These are phyloP conservation scores for Dalechampia spathulata DNA, from an alignment of 441 rosid genomes.

Conservation along the genomic window DNA sequence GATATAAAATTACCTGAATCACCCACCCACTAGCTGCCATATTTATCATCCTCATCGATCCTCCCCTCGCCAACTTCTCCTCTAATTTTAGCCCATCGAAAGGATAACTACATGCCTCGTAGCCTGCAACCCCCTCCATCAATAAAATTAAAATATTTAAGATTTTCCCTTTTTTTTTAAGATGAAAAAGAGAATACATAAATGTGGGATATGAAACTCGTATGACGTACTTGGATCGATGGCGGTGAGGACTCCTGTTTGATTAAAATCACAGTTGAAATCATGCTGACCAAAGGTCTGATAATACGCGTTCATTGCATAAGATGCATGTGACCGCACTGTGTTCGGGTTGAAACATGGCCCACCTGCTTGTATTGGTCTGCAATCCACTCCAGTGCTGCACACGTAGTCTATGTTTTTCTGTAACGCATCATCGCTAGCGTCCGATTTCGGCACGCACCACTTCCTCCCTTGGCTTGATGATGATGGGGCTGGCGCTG, in stretches of 20 bases:
- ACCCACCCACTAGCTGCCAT: too few species aligned
- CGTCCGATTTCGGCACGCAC: slow-evolving; percentile 47
- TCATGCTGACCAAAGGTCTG: slow-evolving; percentile 40
- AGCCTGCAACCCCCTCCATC: slow-evolving; percentile 26
- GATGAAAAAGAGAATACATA: too few species aligned
- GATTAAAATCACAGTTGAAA: slow-evolving; percentile 43
- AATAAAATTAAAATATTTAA: too few species aligned
- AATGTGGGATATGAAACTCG: too few species aligned
- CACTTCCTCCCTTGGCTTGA: slow-evolving; percentile 24
- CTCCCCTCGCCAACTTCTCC: slow-evolving; percentile 18
- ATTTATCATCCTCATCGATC: slow-evolving; percentile 1
- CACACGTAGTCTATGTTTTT: slow-evolving; percentile 60
- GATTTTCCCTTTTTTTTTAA: too few species aligned
- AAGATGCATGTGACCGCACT: slow-evolving; percentile 52
- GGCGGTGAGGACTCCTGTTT: slow-evolving; percentile 39
- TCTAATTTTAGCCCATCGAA: slow-evolving; percentile 16
- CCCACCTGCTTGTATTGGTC: slow-evolving; percentile 46
- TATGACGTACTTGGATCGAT: slow-evolving; percentile 40
- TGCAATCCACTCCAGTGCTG: slow-evolving; percentile 41
- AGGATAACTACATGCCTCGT: slow-evolving; percentile 34
- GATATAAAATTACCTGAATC: too few species aligned
- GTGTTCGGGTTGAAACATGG: slow-evolving; percentile 48
- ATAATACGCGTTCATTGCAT: slow-evolving; percentile 61
- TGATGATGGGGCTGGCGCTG: slow-evolving; percentile 5
- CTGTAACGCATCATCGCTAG: slow-evolving; percentile 39